Evolutionary conservation across 1,139 yeast genomes (phyloP).

Genomic region (Blastobotrys arbuscula): DNA sequence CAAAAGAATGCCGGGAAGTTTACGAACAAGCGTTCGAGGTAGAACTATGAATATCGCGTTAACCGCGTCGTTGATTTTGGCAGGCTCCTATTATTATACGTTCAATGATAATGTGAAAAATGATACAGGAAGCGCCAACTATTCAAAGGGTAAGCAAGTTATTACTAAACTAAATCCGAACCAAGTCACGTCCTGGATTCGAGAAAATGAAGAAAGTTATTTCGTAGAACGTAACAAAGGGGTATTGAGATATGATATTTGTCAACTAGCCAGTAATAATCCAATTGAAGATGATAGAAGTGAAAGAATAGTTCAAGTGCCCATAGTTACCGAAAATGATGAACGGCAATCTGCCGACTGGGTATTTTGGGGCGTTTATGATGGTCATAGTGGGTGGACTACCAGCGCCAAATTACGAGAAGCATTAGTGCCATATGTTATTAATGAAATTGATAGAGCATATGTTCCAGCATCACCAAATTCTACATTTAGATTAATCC

Average conservation of each 20-base stretch:
- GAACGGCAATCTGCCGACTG: slow-evolving; percentile 58
- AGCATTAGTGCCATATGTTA: slow-evolving; percentile 66
- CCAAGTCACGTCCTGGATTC: slow-evolving; percentile 64
- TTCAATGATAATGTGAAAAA: not conserved
- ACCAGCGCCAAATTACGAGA: slow-evolving; percentile 82
- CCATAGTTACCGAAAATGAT: slow-evolving; percentile 39
- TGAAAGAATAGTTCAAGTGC: slow-evolving; percentile 80
- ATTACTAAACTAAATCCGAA: slow-evolving; percentile 53
- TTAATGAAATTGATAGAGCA: slow-evolving; percentile 67
- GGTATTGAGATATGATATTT: slow-evolving; percentile 83
- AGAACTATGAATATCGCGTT: not conserved
- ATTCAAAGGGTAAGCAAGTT: slow-evolving; percentile 15
- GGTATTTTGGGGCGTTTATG: slow-evolving; percentile 94
- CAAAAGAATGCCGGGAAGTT: not conserved
- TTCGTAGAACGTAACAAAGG: slow-evolving; percentile 80
- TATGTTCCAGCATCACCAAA: slow-evolving; percentile 41
- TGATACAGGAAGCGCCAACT: slow-evolving; percentile 3
- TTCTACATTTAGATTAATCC: slow-evolving; percentile 43
- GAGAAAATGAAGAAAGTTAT: slow-evolving; percentile 76
- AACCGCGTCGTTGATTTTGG: slow-evolving; percentile 12
- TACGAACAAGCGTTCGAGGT: not conserved
- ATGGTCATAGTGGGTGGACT: slow-evolving; percentile 97
- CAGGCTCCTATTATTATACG: slow-evolving; percentile 7
- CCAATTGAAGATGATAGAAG: slow-evolving; percentile 95
- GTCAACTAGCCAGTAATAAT: slow-evolving; percentile 84